Evolutionary conservation across 768 basidiomycete species (phyloP).

Genomic region (Mycena sanguinolenta): DNA sequence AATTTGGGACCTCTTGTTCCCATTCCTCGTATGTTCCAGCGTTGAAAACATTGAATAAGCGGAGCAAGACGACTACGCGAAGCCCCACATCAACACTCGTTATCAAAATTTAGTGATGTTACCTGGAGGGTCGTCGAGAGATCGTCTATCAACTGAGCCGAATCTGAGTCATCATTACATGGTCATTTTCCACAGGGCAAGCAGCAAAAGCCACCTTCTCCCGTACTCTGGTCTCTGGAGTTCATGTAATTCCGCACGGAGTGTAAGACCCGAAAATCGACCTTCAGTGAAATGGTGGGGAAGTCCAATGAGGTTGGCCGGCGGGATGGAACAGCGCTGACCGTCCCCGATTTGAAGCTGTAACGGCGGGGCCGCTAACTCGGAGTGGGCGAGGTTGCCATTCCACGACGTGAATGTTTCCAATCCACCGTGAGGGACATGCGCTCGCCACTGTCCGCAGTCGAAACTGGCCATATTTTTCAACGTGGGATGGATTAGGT

Average conservation of each 20-base stretch:
- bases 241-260: constrained; percentile 69
- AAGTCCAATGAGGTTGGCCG: constrained; percentile 41
- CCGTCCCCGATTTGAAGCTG: neutral
- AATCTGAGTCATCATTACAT: constrained; percentile 52
- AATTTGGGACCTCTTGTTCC: constrained; percentile 64
- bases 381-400: neutral
- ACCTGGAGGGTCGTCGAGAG: constrained; percentile 76
- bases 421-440: neutral
- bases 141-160: constrained; percentile 73
- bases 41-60: constrained; percentile 61
- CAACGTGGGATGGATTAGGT: too few relatives aligned
- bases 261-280: constrained; percentile 61
- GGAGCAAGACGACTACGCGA: constrained; percentile 54
- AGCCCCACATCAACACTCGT: constrained; percentile 38
- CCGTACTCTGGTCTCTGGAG: constrained; percentile 78
- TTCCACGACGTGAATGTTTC: neutral
- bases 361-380: neutral
- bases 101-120: neutral
- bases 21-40: constrained; percentile 52
- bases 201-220: constrained; percentile 62
- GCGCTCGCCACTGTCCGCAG: neutral
- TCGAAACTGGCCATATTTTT: neutral
- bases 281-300: constrained; percentile 66
- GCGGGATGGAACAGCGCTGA: neutral
- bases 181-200: neutral